Evolutionary conservation across 2,329 filamentous ascomycete species (phyloP).

Genomic region (Curvularia lunata): DNA sequence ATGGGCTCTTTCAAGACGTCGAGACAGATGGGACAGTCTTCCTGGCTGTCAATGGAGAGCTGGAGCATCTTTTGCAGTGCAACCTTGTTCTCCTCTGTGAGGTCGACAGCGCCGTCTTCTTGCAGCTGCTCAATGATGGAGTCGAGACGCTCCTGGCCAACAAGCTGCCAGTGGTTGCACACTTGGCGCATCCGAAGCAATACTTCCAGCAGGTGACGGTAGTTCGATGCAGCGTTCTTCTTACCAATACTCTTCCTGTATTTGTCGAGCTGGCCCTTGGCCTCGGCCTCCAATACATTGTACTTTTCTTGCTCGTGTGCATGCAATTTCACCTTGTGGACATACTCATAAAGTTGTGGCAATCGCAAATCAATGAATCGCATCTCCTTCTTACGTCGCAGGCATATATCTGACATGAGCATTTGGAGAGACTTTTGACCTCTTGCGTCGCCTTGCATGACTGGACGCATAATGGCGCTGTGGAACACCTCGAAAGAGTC

Average conservation of each 20-base stretch:
- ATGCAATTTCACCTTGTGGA: conserved; percentile 76
- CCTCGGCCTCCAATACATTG: conserved; percentile 72
- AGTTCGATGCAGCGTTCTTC: conserved; percentile 56
- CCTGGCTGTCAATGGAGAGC: conserved; percentile 77
- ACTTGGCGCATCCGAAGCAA: conserved; percentile 82
- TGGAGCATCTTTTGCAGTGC: conserved; percentile 78
- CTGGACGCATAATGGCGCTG: conserved; percentile 70
- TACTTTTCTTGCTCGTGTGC: conserved; percentile 79
- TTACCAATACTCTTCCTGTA: conserved; percentile 58
- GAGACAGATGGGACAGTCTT: conserved; percentile 83
- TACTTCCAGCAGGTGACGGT: conserved; percentile 79
- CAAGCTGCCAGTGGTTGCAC: conserved; percentile 89
- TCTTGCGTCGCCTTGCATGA: conserved; percentile 63
- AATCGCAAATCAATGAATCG: conserved; percentile 81
- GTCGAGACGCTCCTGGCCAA: conserved; percentile 71
- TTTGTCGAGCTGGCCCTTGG: conserved; percentile 71
- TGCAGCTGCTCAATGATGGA: conserved; percentile 75
- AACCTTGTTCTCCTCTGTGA: conserved; percentile 74
- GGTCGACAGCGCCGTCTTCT: conserved; percentile 68
- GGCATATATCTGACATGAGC: conserved; percentile 79
- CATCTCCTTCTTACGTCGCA: conserved; percentile 88
- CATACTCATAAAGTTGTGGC: conserved; percentile 76
- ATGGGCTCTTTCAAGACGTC: conserved; percentile 74
- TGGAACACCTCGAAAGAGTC: conserved; percentile 78
- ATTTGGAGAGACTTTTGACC: conserved; percentile 73